A percentile compares a stretch with the other conserved stretches of the same genome.
Conservation (phyloP, 2,329 filamentous ascomycete species). For the Neopestalotiopsis rosae region DNA sequence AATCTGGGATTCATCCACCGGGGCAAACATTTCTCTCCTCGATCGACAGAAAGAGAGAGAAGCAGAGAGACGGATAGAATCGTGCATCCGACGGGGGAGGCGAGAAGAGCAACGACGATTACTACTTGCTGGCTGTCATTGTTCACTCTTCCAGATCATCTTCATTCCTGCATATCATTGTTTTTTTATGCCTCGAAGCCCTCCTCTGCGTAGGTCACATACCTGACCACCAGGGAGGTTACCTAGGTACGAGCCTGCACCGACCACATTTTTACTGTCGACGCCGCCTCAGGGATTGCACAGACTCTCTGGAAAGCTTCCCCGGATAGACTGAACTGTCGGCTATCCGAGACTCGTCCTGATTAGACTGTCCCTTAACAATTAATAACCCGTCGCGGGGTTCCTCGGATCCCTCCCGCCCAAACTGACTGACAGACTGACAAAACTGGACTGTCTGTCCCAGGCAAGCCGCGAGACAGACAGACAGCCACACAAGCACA, state of each 20-base stretch:
- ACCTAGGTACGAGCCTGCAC: constrained; percentile 5
- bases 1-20: not conserved
- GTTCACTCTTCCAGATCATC: not conserved
- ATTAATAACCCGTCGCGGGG: constrained; percentile 10
- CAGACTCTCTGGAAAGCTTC: constrained; percentile 7
- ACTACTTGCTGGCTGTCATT: not conserved
- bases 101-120: not conserved
- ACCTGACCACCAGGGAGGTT: not conserved
- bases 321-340: constrained; percentile 3
- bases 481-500: not conserved
- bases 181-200: not conserved
- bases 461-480: not conserved
- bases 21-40: not conserved
- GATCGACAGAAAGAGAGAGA: not conserved
- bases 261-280: not conserved
- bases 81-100: not conserved
- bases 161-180: not conserved
- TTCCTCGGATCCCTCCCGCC: constrained; percentile 15
- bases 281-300: not conserved
- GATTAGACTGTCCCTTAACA: constrained; percentile 15
- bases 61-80: not conserved
- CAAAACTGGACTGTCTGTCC: not conserved
- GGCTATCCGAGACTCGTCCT: constrained; percentile 12
- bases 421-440: not conserved
- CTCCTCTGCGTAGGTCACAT: not conserved